phyloP scores from a whole-genome alignment of 345 rosid species.

The thale cress (Arabidopsis thaliana) region TAIR10.1 NC_003074.8:13503001-13503500 shows the following conservation, averaged over 20 bases:
- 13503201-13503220: too few relatives aligned
- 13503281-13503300: neutral
- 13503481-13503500: neutral
- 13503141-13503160: neutral
- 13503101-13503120: neutral
- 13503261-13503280: neutral
- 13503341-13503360: neutral
- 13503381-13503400: neutral
- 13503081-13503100: too few relatives aligned
- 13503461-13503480: neutral
- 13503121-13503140: neutral
- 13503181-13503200: too few relatives aligned
- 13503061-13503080: neutral
- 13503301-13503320: neutral
- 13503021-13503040: neutral
- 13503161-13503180: neutral
- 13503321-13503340: neutral
- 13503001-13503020: neutral
- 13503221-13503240: too few relatives aligned
- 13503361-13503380: neutral
- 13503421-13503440: neutral
- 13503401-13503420: neutral
- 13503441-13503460: neutral
- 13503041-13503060: neutral
- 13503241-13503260: too few relatives aligned